These are phyloP conservation scores for Erythrophleum fordii DNA, from an alignment of 306 rosid species.

Conservation along the genomic window DNA sequence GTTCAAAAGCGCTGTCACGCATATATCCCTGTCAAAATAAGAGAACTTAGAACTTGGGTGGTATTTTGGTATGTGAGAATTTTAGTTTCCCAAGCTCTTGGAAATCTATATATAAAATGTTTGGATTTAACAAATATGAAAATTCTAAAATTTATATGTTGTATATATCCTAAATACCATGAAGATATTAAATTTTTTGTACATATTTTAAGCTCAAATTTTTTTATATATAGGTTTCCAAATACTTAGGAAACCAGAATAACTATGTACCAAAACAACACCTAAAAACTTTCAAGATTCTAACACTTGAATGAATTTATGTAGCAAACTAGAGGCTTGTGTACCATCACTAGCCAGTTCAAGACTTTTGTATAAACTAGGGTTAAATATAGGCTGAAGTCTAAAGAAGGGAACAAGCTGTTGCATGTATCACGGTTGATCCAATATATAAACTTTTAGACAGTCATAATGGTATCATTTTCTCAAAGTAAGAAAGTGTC, in stretches of 20 bases:
- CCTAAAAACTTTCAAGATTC: not conserved
- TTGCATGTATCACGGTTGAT: not conserved
- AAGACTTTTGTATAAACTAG: not conserved
- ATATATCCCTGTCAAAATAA: conserved; percentile 57
- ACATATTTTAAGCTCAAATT: too few species aligned
- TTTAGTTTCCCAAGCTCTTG: not conserved
- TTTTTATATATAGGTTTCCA: too few species aligned
- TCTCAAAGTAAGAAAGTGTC: not conserved
- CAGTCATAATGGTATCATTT: too few species aligned
- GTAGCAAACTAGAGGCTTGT: not conserved
- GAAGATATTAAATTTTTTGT: too few species aligned
- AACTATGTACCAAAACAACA: too few species aligned
- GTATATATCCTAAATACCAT: too few species aligned
- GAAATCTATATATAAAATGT: not conserved
- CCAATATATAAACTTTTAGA: not conserved
- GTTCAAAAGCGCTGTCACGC: conserved; percentile 71
- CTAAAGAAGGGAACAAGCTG: not conserved
- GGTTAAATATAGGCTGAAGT: not conserved
- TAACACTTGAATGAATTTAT: conserved; percentile 1
- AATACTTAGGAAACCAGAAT: too few species aligned
- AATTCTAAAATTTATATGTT: not conserved
- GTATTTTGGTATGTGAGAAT: not conserved
- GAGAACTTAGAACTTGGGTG: not conserved
- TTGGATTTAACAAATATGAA: not conserved
- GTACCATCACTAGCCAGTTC: not conserved